Base-by-base conservation (phyloP, 768 basidiomycete genomes). In the Clavaria fumosa region DNA sequence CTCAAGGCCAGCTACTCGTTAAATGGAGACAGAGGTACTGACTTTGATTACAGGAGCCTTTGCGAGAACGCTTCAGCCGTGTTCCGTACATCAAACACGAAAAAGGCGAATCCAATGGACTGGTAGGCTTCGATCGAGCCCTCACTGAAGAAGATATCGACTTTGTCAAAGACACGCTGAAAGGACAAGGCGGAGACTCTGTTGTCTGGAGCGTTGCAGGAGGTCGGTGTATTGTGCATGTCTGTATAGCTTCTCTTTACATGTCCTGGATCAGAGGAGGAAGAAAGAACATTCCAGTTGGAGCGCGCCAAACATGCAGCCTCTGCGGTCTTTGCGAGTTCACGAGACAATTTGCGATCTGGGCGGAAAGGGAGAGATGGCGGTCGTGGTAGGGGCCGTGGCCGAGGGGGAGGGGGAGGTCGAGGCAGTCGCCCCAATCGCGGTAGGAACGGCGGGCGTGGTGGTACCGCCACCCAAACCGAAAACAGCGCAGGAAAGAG, bases 271-370 rank as follows among this genome's bases (percentile, higher is more conserved):
- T 37, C 44, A 81, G 82, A 82, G 64, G 72, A 74, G 18, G 71
- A 71, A 34, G 81, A 84, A 47, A 76, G 73, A 48, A 57, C 59
- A 1, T 82, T 83, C 59, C 77, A 79, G 49, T 61, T 82, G 20
- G 75, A 82, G 50, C 76, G 82, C 7, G 81, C 80, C 2, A 69
- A 77, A 43, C 62, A 66, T 12, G 75, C 78, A 3, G 82, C 80
- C 1, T 69, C 66, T 45, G 64, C 50, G 48, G 65, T 62, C 40
- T 61, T 58, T 19, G 53, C 53, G 4, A 30, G 26, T 18, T 44
- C 55, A 2, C 46, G 46, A 23, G n/a, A n/a, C n/a, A n/a, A n/a
- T n/a, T 46, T 41, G 17, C 50, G 53, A 21, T 40, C 48, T 4
- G 47, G 45, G 9, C 43, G 40, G 6, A 45, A 52, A 10, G 37